Evolutionary conservation across 306 rosid species (phyloP), one percentile per base, ranked within the genome.

Genomic region (Carpinus fangiana): DNA sequence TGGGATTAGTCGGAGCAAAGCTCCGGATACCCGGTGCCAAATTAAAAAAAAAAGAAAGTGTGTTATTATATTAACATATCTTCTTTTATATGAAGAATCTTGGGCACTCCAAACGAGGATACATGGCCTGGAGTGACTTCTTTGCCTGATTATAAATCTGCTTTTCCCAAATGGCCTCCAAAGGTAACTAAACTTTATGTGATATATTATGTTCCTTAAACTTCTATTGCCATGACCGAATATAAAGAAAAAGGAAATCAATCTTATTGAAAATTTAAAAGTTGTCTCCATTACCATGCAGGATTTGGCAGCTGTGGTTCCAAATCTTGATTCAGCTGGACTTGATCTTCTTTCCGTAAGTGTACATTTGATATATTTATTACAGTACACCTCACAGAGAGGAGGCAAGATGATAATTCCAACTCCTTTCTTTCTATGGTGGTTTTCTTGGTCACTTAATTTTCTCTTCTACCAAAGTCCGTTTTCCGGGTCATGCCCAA

Each of bases 71-170:
- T 74, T 75, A 34, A 73, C 54, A 71, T 55, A 12, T 76, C 66
- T 68, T 73, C 72, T 81, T 76, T 66, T 81, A 13, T 78, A 47
- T 92, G 87, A 88, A 95, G 99, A 85, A 85, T 93, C 85, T 23
- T 87, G 96, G 99, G 99, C 46, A 93, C 98, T 18, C 99, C 99
- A 80, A 95, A 78, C 31, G 99, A 93, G 79, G 96, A 95, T 79
- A 86, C 93, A 55, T 95, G 99, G 99, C 98, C 98, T 46, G 98
- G 98, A 84, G 98, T 95, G 82, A 93, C 85, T 86, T 90, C 98
- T 78, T 82, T 95, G 90, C 99, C 99, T 80, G 99, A 95, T 88
- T 95, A 86, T 78, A 95, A 93, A 83, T 86, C 96, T 80, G 84
- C 99, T 80, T 95, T 95, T 79, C 99, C 99, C 68, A 95, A 88